Base-by-base conservation (phyloP, 805 yeast species). In the Hyphopichia homilentoma region DNA sequence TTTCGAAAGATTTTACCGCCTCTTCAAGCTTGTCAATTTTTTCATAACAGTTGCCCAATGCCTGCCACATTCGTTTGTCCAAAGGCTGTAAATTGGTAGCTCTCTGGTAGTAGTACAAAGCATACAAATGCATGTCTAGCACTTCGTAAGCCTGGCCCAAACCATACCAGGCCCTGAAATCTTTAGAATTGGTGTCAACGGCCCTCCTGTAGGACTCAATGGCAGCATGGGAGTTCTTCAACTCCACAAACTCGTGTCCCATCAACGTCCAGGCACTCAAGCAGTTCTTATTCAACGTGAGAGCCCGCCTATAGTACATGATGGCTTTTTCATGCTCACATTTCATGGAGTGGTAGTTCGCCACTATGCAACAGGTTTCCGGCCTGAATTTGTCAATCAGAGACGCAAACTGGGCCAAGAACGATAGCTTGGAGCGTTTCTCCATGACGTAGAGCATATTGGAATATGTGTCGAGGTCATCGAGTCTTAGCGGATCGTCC, bases 221-320 rank as follows among this genome's bases (percentile, higher is more conserved):
- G 1, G 98, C 98, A 1, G 97, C 97, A 57, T 93, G 96, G 1
- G 96, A 83, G 59, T 93, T 93, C 51, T 90, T 89, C 47, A 93
- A 70, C 55, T 93, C 99, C 11, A 93, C 95, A 62, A 86, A 93
- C 61, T 93, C 99, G 59, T 93, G 99, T 7, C 99, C 99, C 96
- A 93, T 88, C 36, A 93, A 67, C 0, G 97, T 93, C 97, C 97
- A 93, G 0, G 97, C 97, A 41, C 87, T 77, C 13, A 88, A 65
- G 45, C 94, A 86, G 44, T 77, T 77, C 39, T 83, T 77, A 52
- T 88, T 84, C 38, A 93, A 66, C 0, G 85, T 76, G 23, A 93
- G 64, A 0, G 98, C 98, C 34, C 97, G 71, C 46, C 87, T 82
- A 52, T 89, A 93, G 59, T 87, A 88, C 78, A 83, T 78, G 39